Percentiles rank a stretch among this genome's conserved stretches.
Conservation (phyloP, 805 yeast species). For the Candida jianshihensis region DNA sequence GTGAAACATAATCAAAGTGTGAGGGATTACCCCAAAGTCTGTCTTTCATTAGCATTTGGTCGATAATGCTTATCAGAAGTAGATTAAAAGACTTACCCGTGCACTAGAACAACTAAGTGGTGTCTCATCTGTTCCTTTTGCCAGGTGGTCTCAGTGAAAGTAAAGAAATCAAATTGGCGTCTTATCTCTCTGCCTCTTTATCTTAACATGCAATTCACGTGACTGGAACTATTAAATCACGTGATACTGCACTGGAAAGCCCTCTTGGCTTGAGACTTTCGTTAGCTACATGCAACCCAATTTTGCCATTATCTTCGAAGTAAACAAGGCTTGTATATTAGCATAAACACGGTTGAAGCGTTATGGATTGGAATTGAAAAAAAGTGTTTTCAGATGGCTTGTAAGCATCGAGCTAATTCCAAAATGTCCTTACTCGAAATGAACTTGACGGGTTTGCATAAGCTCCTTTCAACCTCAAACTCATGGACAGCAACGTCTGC, state of each 20-base stretch:
- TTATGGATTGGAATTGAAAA: too few species aligned
- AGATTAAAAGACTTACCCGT: conserved; percentile 9
- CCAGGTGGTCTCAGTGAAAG: background rate
- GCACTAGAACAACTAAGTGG: conserved; percentile 9
- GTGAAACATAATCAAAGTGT: conserved; percentile 58
- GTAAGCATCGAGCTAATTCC: background rate
- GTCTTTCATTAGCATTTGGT: conserved; percentile 3
- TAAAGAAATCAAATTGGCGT: too few species aligned
- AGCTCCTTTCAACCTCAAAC: conserved; percentile 7
- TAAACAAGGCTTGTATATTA: too few species aligned
- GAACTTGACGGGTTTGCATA: background rate
- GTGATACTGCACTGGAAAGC: background rate
- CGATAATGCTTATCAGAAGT: background rate
- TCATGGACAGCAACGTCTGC: conserved; percentile 11
- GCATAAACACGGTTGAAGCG: too few species aligned
- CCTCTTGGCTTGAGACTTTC: background rate
- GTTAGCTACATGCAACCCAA: too few species aligned
- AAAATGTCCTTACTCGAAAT: background rate
- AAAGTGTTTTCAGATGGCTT: background rate
- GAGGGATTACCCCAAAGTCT: conserved; percentile 72
- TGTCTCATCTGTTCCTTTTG: conserved; percentile 3
- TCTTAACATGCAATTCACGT: too few species aligned
- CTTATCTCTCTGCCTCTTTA: too few species aligned
- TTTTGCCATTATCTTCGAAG: too few species aligned
- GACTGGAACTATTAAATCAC: background rate